These are phyloP conservation scores for Elongisporangium prolatum DNA, from an alignment of 352 stramenopile genomes.

Conservation along the genomic window DNA sequence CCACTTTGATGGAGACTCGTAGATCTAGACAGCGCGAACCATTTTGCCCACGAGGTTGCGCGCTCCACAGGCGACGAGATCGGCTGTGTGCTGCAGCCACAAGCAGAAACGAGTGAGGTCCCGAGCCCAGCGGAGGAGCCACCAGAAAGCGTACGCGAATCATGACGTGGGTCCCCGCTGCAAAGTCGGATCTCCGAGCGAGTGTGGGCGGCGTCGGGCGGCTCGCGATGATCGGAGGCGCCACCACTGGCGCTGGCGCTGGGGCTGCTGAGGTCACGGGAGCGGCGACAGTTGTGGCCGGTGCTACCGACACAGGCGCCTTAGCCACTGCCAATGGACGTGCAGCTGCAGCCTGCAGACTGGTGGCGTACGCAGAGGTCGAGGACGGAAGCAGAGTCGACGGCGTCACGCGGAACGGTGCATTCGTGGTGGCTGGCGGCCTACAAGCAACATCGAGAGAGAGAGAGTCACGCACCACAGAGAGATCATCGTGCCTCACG, in stretches of 20 bases:
- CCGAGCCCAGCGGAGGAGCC: background rate
- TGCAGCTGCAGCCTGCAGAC: constrained; percentile 26
- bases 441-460: background rate
- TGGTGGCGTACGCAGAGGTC: constrained; percentile 4
- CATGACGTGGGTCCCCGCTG: constrained; percentile 55
- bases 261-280: constrained; percentile 1
- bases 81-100: constrained; percentile 46
- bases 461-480: background rate
- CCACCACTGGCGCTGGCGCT: constrained; percentile 2
- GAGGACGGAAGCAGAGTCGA: constrained; percentile 4
- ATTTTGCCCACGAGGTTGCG: constrained; percentile 47
- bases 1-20: background rate
- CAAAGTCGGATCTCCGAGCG: constrained; percentile 55
- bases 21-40: background rate
- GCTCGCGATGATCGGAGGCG: constrained; percentile 5
- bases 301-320: background rate
- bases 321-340: background rate
- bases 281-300: background rate
- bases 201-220: constrained; percentile 7
- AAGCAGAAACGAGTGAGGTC: background rate
- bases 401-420: background rate
- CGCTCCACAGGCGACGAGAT: constrained; percentile 70
- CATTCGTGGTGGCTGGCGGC: background rate
- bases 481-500: background rate
- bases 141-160: constrained; percentile 43